A percentile compares a stretch with the other conserved stretches of the same genome.
phyloP scores from a whole-genome alignment of 768 basidiomycete genomes.

The Leccinum uliginosum region DNA sequence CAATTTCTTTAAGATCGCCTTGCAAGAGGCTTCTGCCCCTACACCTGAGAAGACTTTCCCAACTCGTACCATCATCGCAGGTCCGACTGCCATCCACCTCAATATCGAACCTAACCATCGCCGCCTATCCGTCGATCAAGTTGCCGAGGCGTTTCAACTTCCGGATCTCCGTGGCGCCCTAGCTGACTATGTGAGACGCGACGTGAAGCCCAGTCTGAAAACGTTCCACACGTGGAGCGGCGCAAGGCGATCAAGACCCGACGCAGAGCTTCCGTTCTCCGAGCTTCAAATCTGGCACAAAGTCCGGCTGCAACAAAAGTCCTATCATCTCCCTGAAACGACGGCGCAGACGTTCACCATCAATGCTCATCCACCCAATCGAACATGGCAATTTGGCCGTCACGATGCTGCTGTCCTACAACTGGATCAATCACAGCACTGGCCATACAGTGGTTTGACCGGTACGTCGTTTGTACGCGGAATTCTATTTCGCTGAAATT shows the following conservation, averaged over 20 bases:
- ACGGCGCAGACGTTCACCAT: neutral
- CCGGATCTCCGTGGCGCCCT: neutral
- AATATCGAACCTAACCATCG: neutral
- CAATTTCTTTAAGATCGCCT: neutral
- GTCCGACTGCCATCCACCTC: neutral
- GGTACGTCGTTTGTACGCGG: neutral
- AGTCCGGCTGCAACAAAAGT: neutral
- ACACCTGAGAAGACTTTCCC: neutral
- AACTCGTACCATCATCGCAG: neutral
- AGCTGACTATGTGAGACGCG: neutral
- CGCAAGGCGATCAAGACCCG: neutral
- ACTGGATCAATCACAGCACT: neutral
- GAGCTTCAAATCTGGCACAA: neutral
- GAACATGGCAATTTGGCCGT: neutral
- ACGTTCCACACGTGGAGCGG: neutral
- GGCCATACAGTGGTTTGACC: neutral
- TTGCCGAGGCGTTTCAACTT: neutral
- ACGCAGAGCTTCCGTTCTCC: neutral
- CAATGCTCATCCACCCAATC: neutral
- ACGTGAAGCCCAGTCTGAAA: neutral
- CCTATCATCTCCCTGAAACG: neutral
- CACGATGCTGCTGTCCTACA: conserved; percentile 1
- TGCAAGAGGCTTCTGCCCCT: neutral
- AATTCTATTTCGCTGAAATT: neutral
- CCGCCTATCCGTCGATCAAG: neutral